phyloP scores from a whole-genome alignment of 1,139 yeast genomes.

The Sugiyamaella pinicola region DNA sequence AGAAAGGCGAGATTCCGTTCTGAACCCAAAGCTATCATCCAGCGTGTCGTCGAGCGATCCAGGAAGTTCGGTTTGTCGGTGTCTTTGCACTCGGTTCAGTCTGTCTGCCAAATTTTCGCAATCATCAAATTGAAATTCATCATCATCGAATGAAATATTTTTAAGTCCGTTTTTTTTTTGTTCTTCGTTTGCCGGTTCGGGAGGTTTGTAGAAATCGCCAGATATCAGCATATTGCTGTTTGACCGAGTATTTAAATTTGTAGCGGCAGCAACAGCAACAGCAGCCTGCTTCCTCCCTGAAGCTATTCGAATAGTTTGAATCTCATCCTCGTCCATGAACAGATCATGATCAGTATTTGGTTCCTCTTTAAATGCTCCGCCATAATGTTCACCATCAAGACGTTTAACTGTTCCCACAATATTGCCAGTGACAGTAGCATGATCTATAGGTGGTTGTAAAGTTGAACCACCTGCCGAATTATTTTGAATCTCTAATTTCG shows the following conservation, averaged over 20 bases:
- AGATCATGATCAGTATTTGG: neutral
- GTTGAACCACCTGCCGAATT: neutral
- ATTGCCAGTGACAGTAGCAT: conserved; percentile 9
- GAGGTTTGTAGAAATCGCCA: conserved; percentile 18
- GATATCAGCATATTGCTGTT: conserved; percentile 13
- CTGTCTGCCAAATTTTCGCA: conserved; percentile 19
- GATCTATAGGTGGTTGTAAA: neutral
- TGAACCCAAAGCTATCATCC: conserved; percentile 27
- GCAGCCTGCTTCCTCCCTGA: neutral
- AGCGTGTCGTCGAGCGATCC: conserved; percentile 20
- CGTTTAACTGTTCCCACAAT: conserved; percentile 12
- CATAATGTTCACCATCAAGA: conserved; percentile 13
- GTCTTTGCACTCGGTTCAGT: conserved; percentile 4
- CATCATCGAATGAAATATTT: conserved; percentile 19
- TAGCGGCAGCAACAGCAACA: neutral
- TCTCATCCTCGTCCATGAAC: conserved; percentile 9
- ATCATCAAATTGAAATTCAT: conserved; percentile 29
- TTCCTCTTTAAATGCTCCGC: conserved; percentile 10
- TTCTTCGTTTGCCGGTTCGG: conserved; percentile 4
- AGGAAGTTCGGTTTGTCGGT: conserved; percentile 13
- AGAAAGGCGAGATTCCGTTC: conserved; percentile 30
- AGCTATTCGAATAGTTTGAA: conserved; percentile 12
- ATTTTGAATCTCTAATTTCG: conserved; percentile 14
- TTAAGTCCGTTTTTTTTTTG: neutral
- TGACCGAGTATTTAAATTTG: neutral